A percentile compares a stretch with the other conserved stretches of the same genome.
These are phyloP conservation scores for thale cress (Arabidopsis thaliana) DNA, from an alignment of 345 rosid species.

Conservation along the genomic window TAIR10.1 NC_003076.8:23818001-23818500, in stretches of 20 bases:
- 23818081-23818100: slow-evolving; percentile 9
- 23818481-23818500: not conserved
- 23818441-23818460: not conserved
- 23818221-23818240: too few relatives aligned
- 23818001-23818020: not conserved
- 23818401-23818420: slow-evolving; percentile 47
- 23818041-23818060: slow-evolving; percentile 15
- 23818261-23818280: not conserved
- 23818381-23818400: slow-evolving; percentile 33
- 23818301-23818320: not conserved
- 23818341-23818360: slow-evolving; percentile 48
- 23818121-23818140: too few relatives aligned
- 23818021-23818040: slow-evolving; percentile 25
- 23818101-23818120: too few relatives aligned
- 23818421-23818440: slow-evolving; percentile 45
- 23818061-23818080: not conserved
- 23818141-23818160: too few relatives aligned
- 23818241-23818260: too few relatives aligned
- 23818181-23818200: too few relatives aligned
- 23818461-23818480: not conserved
- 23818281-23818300: not conserved
- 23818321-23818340: slow-evolving; percentile 24
- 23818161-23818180: too few relatives aligned
- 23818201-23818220: too few relatives aligned
- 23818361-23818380: slow-evolving; percentile 46